Percentiles rank a stretch among this genome's conserved stretches.
phyloP scores from a whole-genome alignment of 768 basidiomycete genomes.

The Candolleomyces eurysporus region DNA sequence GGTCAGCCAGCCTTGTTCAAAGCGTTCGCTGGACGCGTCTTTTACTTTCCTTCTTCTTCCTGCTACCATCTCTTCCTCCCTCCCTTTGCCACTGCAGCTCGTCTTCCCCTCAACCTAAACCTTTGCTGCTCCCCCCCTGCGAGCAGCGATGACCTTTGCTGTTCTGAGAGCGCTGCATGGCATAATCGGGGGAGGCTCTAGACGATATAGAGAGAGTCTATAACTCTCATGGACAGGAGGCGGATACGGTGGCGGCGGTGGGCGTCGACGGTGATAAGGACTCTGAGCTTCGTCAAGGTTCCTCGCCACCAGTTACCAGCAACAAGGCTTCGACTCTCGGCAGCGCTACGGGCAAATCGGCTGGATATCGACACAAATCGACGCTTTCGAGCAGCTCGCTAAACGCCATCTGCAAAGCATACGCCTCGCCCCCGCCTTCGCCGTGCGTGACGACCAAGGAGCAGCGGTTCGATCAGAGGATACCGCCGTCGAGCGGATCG shows the following conservation, averaged over 20 bases:
- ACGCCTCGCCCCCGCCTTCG: constrained; percentile 33
- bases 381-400: constrained; percentile 5
- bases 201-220: constrained; percentile 68
- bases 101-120: not conserved
- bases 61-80: not conserved
- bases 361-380: not conserved
- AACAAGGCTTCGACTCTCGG: not conserved
- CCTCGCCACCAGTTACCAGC: not conserved
- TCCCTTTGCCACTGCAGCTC: not conserved
- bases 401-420: constrained; percentile 20
- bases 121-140: constrained; percentile 3
- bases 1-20: too few relatives aligned
- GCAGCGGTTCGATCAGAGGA: not conserved
- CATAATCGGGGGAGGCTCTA: constrained; percentile 65
- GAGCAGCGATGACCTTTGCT: constrained; percentile 53
- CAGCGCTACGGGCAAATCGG: constrained; percentile 1
- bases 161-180: constrained; percentile 61
- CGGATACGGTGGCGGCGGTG: constrained; percentile 4
- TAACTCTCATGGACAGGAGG: constrained; percentile 22
- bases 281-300: not conserved
- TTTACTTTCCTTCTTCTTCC: constrained; percentile 10
- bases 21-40: constrained; percentile 3
- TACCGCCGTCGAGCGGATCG: not conserved
- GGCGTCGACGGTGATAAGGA: constrained; percentile 12
- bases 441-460: constrained; percentile 21